Evolutionary conservation across 805 yeast genomes (phyloP).

Genomic region (Kregervanrija delftensis): DNA sequence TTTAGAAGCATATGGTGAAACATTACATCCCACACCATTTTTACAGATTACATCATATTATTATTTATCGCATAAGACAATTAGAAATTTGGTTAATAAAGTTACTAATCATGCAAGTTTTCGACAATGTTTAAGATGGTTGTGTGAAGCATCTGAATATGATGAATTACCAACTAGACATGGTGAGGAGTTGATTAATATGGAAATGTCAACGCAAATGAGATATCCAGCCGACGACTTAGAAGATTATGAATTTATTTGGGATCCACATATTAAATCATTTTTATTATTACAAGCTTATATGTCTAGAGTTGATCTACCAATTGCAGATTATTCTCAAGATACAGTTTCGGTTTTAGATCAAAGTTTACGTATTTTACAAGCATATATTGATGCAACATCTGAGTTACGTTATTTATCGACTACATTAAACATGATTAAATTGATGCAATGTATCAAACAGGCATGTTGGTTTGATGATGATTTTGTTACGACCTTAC

Average conservation of each 20-base stretch:
- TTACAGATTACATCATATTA: slow-evolving; percentile 84
- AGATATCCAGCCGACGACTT: slow-evolving; percentile 55
- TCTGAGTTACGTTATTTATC: slow-evolving; percentile 72
- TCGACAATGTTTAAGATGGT: slow-evolving; percentile 55
- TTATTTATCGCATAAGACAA: slow-evolving; percentile 85
- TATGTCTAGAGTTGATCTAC: slow-evolving; percentile 67
- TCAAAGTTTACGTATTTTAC: slow-evolving; percentile 88
- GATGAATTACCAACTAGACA: slow-evolving; percentile 87
- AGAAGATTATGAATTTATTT: slow-evolving; percentile 54
- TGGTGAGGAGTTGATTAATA: slow-evolving; percentile 82
- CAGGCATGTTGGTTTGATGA: slow-evolving; percentile 86
- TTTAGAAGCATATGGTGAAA: slow-evolving; percentile 45
- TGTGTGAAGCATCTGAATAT: slow-evolving; percentile 65
- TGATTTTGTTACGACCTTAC: slow-evolving; percentile 52
- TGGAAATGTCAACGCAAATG: slow-evolving; percentile 72
- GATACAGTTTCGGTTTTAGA: slow-evolving; percentile 91
- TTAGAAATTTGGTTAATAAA: slow-evolving; percentile 57
- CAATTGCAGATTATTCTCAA: slow-evolving; percentile 91
- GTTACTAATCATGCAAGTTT: slow-evolving; percentile 41
- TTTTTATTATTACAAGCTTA: slow-evolving; percentile 67
- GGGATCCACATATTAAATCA: slow-evolving; percentile 85
- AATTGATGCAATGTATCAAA: slow-evolving; percentile 78
- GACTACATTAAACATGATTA: slow-evolving; percentile 55
- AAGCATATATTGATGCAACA: slow-evolving; percentile 85
- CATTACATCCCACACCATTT: slow-evolving; percentile 65